phyloP scores from a whole-genome alignment of 2,329 filamentous ascomycete genomes.

The Venturia effusa region DNA sequence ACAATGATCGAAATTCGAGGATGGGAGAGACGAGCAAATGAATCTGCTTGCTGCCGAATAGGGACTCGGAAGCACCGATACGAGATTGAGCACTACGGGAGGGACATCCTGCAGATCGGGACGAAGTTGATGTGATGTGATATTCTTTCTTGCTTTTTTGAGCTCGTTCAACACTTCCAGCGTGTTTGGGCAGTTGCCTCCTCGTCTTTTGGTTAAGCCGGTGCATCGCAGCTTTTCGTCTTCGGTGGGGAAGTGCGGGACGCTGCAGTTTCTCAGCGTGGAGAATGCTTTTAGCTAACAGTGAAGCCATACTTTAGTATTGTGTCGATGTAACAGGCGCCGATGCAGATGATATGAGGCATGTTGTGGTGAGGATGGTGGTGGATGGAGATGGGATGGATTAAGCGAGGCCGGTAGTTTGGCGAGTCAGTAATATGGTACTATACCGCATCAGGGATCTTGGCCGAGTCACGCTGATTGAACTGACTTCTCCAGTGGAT shows the following conservation, averaged over 20 bases:
- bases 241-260: slow-evolving; percentile 56
- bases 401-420: no score
- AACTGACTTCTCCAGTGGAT: no score
- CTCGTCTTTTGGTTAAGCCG: slow-evolving; percentile 47
- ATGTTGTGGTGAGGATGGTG: slow-evolving; percentile 20
- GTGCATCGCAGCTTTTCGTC: slow-evolving; percentile 63
- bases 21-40: slow-evolving; percentile 44
- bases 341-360: slow-evolving; percentile 52
- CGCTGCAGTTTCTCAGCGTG: slow-evolving; percentile 31
- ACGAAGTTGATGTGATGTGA: background rate
- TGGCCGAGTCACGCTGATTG: no score
- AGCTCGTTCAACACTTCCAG: slow-evolving; percentile 61
- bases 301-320: slow-evolving; percentile 45
- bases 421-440: no score
- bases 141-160: background rate
- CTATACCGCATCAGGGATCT: no score
- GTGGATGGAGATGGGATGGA: no score
- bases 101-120: slow-evolving; percentile 4
- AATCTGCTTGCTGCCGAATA: slow-evolving; percentile 40
- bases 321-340: slow-evolving; percentile 61
- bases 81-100: slow-evolving; percentile 25
- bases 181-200: slow-evolving; percentile 63
- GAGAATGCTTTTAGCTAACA: slow-evolving; percentile 8
- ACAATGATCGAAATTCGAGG: slow-evolving; percentile 43
- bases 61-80: slow-evolving; percentile 41